Conservation (phyloP, 1,284 basidiomycete species). For the Ceratobasidium sp. region DNA sequence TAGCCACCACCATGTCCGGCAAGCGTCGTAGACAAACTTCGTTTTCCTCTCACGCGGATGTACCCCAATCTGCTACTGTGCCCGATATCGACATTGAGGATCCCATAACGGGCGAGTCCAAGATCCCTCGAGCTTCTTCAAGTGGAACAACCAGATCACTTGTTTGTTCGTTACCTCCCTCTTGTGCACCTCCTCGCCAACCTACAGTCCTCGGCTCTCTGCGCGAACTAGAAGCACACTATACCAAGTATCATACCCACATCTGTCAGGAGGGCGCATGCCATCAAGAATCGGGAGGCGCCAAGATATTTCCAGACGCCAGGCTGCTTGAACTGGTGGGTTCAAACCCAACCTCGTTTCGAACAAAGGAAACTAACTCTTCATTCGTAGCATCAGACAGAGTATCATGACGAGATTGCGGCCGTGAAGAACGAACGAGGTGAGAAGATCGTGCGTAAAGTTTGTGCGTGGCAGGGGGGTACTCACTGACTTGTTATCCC, state of each 20-base stretch:
- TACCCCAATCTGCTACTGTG: neutral
- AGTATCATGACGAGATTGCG: conserved; percentile 87
- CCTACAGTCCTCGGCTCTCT: conserved; percentile 72
- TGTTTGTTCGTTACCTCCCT: conserved; percentile 83
- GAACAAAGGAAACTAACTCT: neutral
- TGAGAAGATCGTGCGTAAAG: conserved; percentile 82
- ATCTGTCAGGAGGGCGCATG: conserved; percentile 70
- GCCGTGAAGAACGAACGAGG: conserved; percentile 80
- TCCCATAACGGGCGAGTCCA: neutral
- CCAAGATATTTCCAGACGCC: conserved; percentile 86
- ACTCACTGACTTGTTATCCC: neutral
- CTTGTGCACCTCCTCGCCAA: conserved; percentile 72
- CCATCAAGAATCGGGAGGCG: conserved; percentile 61
- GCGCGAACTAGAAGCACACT: conserved; percentile 81
- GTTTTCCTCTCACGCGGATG: neutral
- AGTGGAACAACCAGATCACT: conserved; percentile 53
- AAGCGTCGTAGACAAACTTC: conserved; percentile 30
- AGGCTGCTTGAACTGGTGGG: conserved; percentile 81
- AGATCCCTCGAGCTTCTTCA: conserved; percentile 16
- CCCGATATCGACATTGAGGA: neutral
- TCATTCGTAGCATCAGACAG: conserved; percentile 77
- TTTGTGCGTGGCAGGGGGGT: conserved; percentile 30
- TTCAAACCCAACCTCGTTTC: neutral
- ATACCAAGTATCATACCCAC: conserved; percentile 84
- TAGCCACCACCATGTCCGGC: conserved; percentile 34